phyloP scores from a whole-genome alignment of 2,329 filamentous ascomycete species.

The Helminthosporium solani region DNA sequence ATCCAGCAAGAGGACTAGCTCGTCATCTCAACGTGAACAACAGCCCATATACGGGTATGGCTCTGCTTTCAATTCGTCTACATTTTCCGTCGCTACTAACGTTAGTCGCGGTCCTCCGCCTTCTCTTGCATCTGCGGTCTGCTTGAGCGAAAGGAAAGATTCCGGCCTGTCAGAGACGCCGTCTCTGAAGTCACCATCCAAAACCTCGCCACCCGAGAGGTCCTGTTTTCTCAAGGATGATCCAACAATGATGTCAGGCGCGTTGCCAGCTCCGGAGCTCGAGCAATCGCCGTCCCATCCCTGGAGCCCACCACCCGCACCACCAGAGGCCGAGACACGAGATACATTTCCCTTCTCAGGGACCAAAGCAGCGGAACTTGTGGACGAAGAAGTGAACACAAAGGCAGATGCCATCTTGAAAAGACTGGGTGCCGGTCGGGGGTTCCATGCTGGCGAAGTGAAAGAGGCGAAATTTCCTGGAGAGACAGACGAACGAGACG shows the following conservation, averaged over 20 bases:
- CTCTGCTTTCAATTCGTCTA: slow-evolving; percentile 18
- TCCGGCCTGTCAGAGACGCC: slow-evolving; percentile 9
- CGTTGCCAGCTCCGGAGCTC: slow-evolving; percentile 8
- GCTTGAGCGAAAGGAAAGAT: slow-evolving; percentile 10
- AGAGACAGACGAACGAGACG: slow-evolving; percentile 9
- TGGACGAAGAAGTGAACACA: slow-evolving; percentile 25
- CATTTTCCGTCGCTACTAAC: slow-evolving; percentile 24
- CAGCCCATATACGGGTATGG: slow-evolving; percentile 8
- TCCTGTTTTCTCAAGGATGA: slow-evolving; percentile 31
- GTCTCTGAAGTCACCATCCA: slow-evolving; percentile 21
- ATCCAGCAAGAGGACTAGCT: slow-evolving; percentile 19
- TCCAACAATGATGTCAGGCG: slow-evolving; percentile 14
- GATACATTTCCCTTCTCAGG: neutral
- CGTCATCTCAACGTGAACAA: slow-evolving; percentile 18
- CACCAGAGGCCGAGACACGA: neutral
- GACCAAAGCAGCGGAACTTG: slow-evolving; percentile 21
- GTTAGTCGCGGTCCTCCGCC: slow-evolving; percentile 33
- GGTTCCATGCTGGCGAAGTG: slow-evolving; percentile 16
- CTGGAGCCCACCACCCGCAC: slow-evolving; percentile 6
- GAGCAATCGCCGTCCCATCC: slow-evolving; percentile 1
- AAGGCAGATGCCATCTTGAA: slow-evolving; percentile 30
- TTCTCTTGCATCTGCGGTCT: slow-evolving; percentile 25
- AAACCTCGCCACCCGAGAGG: slow-evolving; percentile 26
- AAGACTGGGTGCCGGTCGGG: slow-evolving; percentile 24
- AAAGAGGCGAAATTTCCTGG: slow-evolving; percentile 15